These are phyloP conservation scores for Edaphochlamys debaryana DNA, from an alignment of 139 green algal species.

Conservation along the genomic window DNA sequence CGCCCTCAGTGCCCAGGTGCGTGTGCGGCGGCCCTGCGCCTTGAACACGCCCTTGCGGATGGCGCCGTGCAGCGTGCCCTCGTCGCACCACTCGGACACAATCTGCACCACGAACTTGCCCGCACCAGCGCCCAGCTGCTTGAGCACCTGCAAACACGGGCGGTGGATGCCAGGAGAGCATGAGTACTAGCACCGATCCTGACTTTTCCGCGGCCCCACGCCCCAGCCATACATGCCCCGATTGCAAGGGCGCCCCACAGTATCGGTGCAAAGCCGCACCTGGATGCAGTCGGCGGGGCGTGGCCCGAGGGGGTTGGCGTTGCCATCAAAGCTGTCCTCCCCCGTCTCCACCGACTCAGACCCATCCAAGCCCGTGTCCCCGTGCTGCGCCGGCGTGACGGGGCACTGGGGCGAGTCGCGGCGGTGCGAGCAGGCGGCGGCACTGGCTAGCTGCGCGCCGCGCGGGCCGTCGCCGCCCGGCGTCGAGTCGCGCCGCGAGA, in stretches of 20 bases:
- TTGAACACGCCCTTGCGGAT: slow-evolving; percentile 17
- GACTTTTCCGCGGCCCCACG: no score
- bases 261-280: background rate
- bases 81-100: slow-evolving; percentile 35
- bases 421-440: no score
- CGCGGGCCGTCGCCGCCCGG: no score
- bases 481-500: no score
- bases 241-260: no score
- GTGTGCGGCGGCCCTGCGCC: background rate
- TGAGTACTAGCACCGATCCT: no score
- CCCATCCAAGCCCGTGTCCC: background rate
- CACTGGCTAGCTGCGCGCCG: no score
- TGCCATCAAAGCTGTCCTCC: slow-evolving; percentile 23
- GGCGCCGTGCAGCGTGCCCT: background rate
- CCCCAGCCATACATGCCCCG: no score
- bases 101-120: slow-evolving; percentile 39
- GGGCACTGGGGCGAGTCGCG: background rate
- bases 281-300: background rate
- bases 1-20: slow-evolving; percentile 4
- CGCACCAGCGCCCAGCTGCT: slow-evolving; percentile 15
- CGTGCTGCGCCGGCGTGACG: background rate
- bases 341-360: background rate
- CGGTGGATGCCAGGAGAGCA: no score
- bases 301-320: no score
- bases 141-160: background rate